Conservation (phyloP, 1,139 yeast genomes). For the Hemisphaericaspora xylofermentans region DNA sequence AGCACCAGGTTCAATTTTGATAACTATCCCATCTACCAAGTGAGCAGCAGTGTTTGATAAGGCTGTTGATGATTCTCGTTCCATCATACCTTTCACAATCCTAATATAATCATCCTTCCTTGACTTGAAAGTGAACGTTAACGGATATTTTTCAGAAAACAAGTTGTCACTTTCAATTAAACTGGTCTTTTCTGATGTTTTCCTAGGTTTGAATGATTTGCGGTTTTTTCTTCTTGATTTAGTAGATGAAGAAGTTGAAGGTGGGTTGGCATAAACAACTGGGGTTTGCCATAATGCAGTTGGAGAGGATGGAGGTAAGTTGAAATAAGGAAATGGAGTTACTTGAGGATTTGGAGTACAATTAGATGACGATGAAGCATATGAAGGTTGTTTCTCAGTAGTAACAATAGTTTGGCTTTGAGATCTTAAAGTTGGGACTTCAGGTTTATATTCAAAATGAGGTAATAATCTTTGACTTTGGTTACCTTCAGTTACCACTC, state of each 20-base stretch:
- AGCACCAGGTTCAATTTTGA: neutral
- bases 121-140: slow-evolving; percentile 1
- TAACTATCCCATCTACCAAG: no score
- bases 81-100: neutral
- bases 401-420: slow-evolving; percentile 3
- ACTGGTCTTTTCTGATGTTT: slow-evolving; percentile 1
- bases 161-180: neutral
- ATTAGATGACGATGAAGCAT: neutral
- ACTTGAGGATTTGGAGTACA: neutral
- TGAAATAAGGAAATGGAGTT: neutral
- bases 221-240: neutral
- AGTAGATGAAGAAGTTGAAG: neutral
- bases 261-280: neutral
- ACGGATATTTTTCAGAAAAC: slow-evolving; percentile 1
- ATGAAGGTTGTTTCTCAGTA: slow-evolving; percentile 1
- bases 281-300: neutral
- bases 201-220: neutral
- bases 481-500: slow-evolving; percentile 6
- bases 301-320: slow-evolving; percentile 5
- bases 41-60: neutral
- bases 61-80: neutral
- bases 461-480: slow-evolving; percentile 9
- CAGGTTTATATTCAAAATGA: slow-evolving; percentile 6
- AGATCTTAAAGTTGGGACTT: slow-evolving; percentile 1
- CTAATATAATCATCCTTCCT: slow-evolving; percentile 1